Base-by-base conservation (phyloP, 345 rosid genomes). In the Eucalyptus viminalis region DNA sequence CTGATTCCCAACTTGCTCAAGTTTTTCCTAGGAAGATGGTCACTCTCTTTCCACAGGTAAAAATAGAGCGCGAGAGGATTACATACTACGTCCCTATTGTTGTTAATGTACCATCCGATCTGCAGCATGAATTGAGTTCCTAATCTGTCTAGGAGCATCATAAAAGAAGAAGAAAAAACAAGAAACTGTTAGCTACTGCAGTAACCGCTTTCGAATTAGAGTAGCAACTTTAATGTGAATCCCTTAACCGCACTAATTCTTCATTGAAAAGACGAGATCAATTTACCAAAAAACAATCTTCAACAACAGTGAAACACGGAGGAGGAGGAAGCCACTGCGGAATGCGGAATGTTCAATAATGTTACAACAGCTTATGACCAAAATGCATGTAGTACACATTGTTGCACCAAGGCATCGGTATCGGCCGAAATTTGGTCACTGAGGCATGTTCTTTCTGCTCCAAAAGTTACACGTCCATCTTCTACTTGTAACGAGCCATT, bases 61-160 rank as follows among this genome's bases (percentile, higher is more conserved):
- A n/a, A 14, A 65, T 14, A 65, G 37, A 65, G 37, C 9, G 37
- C 21, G 76, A n/a, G 37, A 65, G 76, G 21, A 65, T 65, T 14
- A n/a, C 19, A 65, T 65, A 7, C 34, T 14, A n/a, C 37, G 9
- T 65, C 76, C 76, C 76, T 65, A 3, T 14, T 37, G 76, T 65
- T n/a, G 34, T 40, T 40, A 40, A 40, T 5, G 43, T n/a, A 1
- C 0, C 37, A 3, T 65, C 76, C 0, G 6, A 65, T 65, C 6
- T 8, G 37, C 76, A 14, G 37, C 76, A 65, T n/a, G n/a, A n/a
- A 65, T 65, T n/a, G 76, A 14, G 76, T n/a, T 65, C 37, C 11
- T 65, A 65, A 14, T 65, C 37, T 69, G 80, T 15, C 80, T 16
- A 31, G 43, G 80, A 69, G 80, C 43, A 1, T 69, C 43, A 31